phyloP scores from a whole-genome alignment of 202 grass and related monocot genomes.

The Setaria italica region DNA sequence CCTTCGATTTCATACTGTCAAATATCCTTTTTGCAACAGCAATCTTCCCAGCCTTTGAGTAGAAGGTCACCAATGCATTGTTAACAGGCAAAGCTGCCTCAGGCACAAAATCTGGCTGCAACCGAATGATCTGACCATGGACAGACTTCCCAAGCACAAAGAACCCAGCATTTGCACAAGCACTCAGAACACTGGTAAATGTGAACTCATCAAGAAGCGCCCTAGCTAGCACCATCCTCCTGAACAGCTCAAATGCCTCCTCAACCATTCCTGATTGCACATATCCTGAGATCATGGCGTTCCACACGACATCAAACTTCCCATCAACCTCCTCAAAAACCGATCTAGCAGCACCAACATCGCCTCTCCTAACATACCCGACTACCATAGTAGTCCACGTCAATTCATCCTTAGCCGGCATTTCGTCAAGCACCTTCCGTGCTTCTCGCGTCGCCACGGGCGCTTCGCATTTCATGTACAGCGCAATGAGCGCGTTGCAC shows the following conservation, averaged over 20 bases:
- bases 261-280: slow-evolving; percentile 63
- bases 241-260: slow-evolving; percentile 80
- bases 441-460: slow-evolving; percentile 37
- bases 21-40: slow-evolving; percentile 67
- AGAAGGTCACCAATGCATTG: slow-evolving; percentile 79
- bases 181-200: slow-evolving; percentile 88
- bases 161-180: slow-evolving; percentile 60
- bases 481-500: slow-evolving; percentile 76
- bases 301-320: slow-evolving; percentile 85
- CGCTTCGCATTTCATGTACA: slow-evolving; percentile 65
- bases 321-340: slow-evolving; percentile 73
- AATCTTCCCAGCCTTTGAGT: slow-evolving; percentile 68
- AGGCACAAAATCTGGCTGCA: slow-evolving; percentile 63
- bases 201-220: slow-evolving; percentile 80
- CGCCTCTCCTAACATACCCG: slow-evolving; percentile 73
- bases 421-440: slow-evolving; percentile 74
- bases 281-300: slow-evolving; percentile 95
- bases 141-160: slow-evolving; percentile 77
- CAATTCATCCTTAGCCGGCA: slow-evolving; percentile 71
- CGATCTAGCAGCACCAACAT: slow-evolving; percentile 59
- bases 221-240: slow-evolving; percentile 66
- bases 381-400: slow-evolving; percentile 91
- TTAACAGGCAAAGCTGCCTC: slow-evolving; percentile 74
- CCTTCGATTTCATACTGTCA: slow-evolving; percentile 64
- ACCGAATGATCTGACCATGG: slow-evolving; percentile 71